Evolutionary conservation across 805 yeast genomes (phyloP).

Genomic region (Spathaspora passalidarum): DNA sequence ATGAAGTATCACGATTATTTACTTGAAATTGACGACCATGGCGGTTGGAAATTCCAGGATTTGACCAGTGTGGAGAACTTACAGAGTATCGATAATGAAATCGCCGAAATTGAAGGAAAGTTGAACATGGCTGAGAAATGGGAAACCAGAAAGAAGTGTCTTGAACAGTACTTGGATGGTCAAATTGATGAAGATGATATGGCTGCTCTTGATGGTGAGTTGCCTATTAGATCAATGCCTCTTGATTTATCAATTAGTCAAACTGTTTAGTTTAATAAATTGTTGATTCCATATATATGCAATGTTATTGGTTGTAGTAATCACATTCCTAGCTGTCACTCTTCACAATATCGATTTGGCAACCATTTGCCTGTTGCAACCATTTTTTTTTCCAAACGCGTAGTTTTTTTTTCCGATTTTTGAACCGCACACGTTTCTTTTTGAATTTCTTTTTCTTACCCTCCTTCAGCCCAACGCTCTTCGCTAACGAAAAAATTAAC

Average conservation of each 20-base stretch:
- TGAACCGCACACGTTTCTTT: background rate
- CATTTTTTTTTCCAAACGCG: background rate
- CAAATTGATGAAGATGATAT: slow-evolving; percentile 16
- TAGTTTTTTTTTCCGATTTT: background rate
- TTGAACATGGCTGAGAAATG: slow-evolving; percentile 56
- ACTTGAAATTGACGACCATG: slow-evolving; percentile 54
- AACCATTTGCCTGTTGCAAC: background rate
- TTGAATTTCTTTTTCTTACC: slow-evolving; percentile 2
- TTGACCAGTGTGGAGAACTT: slow-evolving; percentile 65
- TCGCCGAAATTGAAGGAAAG: slow-evolving; percentile 59
- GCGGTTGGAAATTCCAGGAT: slow-evolving; percentile 56
- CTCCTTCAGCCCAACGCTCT: slow-evolving; percentile 1
- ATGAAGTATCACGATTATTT: slow-evolving; percentile 81
- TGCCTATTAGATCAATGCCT: background rate
- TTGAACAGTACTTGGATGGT: slow-evolving; percentile 53
- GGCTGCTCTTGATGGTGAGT: slow-evolving; percentile 4
- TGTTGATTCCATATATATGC: background rate
- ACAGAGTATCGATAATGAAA: slow-evolving; percentile 71
- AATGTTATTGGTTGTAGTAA: background rate
- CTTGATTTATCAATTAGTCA: background rate
- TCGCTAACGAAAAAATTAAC: background rate
- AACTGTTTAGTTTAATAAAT: background rate
- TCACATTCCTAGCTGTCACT: too few species aligned
- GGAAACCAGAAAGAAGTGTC: slow-evolving; percentile 57
- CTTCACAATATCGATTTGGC: background rate